Conservation (phyloP, 2,329 filamentous ascomycete genomes). For the Polychaeton citri region DNA sequence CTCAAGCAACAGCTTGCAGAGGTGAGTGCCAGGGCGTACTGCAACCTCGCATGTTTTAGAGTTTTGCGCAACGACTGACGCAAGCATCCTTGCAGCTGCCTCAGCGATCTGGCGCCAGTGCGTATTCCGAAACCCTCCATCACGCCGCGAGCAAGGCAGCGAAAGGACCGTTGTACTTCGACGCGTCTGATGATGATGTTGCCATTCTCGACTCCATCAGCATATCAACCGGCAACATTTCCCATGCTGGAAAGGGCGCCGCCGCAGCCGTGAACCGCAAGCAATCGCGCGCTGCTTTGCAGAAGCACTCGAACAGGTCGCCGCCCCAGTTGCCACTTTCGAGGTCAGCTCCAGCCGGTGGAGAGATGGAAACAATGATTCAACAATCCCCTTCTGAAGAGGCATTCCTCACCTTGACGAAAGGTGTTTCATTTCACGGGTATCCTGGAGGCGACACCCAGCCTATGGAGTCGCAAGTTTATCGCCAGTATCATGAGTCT, state of each 20-base stretch:
- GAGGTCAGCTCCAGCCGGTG: conserved; percentile 8
- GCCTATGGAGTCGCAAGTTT: conserved; percentile 32
- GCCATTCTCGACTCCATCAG: no score
- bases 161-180: background rate
- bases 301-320: background rate
- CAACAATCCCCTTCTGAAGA: conserved; percentile 8
- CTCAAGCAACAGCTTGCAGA: conserved; percentile 9
- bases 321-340: conserved; percentile 9
- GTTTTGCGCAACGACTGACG: conserved; percentile 10
- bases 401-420: conserved; percentile 6
- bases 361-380: conserved; percentile 13
- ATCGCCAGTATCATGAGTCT: conserved; percentile 24
- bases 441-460: conserved; percentile 32
- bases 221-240: no score
- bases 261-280: no score
- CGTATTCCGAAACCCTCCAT: no score
- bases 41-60: background rate
- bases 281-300: no score
- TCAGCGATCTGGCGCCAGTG: conserved; percentile 8
- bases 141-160: no score
- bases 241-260: no score
- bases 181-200: conserved; percentile 1
- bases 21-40: no score
- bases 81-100: conserved; percentile 14
- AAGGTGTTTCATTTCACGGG: conserved; percentile 22